Base-by-base conservation (phyloP, 371 early-diverging fungal species). In the Rhizomucor miehei region DNA sequence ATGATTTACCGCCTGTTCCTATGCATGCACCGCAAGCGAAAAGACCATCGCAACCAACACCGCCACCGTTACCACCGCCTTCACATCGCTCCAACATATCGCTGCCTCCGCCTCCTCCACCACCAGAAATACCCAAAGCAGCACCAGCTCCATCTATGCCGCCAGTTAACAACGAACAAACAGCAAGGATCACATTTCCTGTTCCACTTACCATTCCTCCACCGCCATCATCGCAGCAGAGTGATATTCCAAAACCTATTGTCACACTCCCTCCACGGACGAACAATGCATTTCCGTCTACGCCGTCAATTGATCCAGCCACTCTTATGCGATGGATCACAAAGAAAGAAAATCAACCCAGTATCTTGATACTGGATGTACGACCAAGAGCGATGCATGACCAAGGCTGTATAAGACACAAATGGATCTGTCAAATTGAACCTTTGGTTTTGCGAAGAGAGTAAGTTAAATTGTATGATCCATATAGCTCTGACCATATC, bases 331-430 rank as follows among this genome's bases (percentile, higher is more conserved):
- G 63, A 0, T 78, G 77, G 59, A 53, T 87, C 34, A 47, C 39
- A 0, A 63, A 56, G 16, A 56, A 24, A 44, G 61, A 54, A 39
- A 57, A 64, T 50, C 80, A 66, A 23, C 75, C 69, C 10, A 76
- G 51, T 63, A 51, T 95, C 1, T 66, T 97, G 25, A 53, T 96
- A n/a, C 58, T 97, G 48, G 97, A 97, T 71, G 82, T 95, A 14
- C 80, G 97, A 24, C 77, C 82, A 6, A 72, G 82, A 35, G 79
- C 82, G 8, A 79, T 87, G 52, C 93, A 77, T 68, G 65, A 72
- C 1, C 62, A 71, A 54, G 92, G 90, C 2, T 90, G 84, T 35
- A 85, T 96, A 29, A 83, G 82, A 45, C 84, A 89, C 64, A 67
- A 59, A 39, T 73, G 79, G 65, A 65, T 88, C 14, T 87, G 92